phyloP scores from a whole-genome alignment of 1,284 basidiomycete genomes.

The Takashimella tepidaria region DNA sequence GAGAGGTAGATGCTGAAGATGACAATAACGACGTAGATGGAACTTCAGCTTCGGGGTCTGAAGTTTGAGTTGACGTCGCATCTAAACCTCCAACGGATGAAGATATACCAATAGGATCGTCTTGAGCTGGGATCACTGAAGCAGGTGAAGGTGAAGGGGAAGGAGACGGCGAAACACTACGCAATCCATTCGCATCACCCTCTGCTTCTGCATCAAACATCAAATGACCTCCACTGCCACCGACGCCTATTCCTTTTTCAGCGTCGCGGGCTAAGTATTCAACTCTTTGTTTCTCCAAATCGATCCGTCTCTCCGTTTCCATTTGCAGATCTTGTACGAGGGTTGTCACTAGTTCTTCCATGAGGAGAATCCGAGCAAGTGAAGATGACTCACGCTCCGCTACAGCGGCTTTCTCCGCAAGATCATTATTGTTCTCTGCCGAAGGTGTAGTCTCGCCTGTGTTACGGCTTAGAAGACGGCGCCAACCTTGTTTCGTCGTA shows the following conservation, averaged over 20 bases:
- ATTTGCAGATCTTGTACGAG: constrained; percentile 61
- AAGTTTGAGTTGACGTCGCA: background rate
- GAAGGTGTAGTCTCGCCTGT: constrained; percentile 4
- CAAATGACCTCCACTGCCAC: constrained; percentile 1
- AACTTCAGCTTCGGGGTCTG: too few species aligned
- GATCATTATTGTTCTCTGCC: background rate
- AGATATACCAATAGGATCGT: background rate
- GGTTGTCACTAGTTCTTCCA: constrained; percentile 57
- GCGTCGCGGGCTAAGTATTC: constrained; percentile 45
- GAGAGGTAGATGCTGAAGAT: background rate
- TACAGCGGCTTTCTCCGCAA: background rate
- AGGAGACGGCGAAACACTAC: background rate
- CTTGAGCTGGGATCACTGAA: background rate
- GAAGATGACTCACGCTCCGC: constrained; percentile 24
- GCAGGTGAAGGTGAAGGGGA: constrained; percentile 13
- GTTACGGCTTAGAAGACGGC: constrained; percentile 4
- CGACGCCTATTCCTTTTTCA: constrained; percentile 19
- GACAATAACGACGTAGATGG: too few species aligned
- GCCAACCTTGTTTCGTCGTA: background rate
- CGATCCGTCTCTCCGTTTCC: constrained; percentile 59
- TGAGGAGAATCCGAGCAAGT: constrained; percentile 57
- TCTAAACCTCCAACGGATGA: background rate
- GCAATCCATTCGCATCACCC: background rate
- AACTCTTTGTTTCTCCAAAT: constrained; percentile 51
- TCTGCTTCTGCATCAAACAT: constrained; percentile 18